phyloP scores from a whole-genome alignment of 768 basidiomycete genomes.

The Panaeolus cyanescens region DNA sequence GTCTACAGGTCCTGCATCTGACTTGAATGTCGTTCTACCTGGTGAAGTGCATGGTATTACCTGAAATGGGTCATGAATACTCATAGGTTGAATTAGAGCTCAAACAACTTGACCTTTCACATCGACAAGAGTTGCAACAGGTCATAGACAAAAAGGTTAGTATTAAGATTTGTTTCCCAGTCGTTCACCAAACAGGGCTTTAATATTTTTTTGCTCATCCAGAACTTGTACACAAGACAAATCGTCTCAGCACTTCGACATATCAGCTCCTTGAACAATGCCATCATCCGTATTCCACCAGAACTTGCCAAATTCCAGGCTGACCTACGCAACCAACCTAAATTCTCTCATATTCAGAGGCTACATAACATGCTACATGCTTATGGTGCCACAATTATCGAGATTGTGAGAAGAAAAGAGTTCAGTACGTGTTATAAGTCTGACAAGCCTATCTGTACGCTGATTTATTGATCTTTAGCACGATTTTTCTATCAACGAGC shows the following conservation, averaged over 20 bases:
- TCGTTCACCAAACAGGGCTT: no score
- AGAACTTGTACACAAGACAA: slow-evolving; percentile 77
- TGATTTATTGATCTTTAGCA: no score
- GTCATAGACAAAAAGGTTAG: slow-evolving; percentile 58
- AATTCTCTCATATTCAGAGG: slow-evolving; percentile 89
- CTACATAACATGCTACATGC: slow-evolving; percentile 90
- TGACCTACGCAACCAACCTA: slow-evolving; percentile 73
- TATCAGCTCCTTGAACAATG: slow-evolving; percentile 81
- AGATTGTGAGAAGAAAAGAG: slow-evolving; percentile 89
- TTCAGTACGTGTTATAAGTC: slow-evolving; percentile 73
- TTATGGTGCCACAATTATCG: slow-evolving; percentile 88
- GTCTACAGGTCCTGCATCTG: slow-evolving; percentile 42
- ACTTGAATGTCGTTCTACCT: slow-evolving; percentile 53
- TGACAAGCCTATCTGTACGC: no score
- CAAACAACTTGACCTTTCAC: slow-evolving; percentile 57
- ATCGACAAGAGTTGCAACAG: slow-evolving; percentile 62
- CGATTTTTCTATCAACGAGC: slow-evolving; percentile 83
- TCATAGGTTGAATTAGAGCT: slow-evolving; percentile 47
- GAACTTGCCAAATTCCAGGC: slow-evolving; percentile 65
- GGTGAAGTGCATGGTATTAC: slow-evolving; percentile 37
- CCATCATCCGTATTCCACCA: slow-evolving; percentile 73
- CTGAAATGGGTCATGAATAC: neutral
- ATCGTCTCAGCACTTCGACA: slow-evolving; percentile 67
- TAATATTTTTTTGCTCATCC: no score
- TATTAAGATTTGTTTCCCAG: neutral